Evolutionary conservation across 768 basidiomycete species (phyloP), one percentile per base, ranked within the genome.

Genomic region (Basidioascus undulatus): DNA sequence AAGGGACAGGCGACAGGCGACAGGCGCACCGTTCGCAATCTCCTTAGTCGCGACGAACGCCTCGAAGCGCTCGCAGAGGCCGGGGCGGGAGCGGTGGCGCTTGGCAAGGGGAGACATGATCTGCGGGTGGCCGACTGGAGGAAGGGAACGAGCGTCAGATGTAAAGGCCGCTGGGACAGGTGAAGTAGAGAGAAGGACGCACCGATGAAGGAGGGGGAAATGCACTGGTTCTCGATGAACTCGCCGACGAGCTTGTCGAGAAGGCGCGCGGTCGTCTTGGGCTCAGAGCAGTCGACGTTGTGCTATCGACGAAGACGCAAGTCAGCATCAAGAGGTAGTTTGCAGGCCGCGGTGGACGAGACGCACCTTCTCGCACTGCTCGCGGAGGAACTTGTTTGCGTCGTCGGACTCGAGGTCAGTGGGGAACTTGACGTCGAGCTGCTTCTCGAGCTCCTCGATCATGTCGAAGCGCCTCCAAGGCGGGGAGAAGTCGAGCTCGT

Each of bases 21-120:
- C n/a, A 4, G 13, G 6, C 28, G 11, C n/a, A 30, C 18, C 28
- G 28, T 25, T 15, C 8, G 83, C 87, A 60, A 96, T 74, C 61
- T 94, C 89, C 67, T 92, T 87, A 44, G 83, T 83, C 40, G 84
- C 89, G 69, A 98, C 70, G 70, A 98, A 98, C 8, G 73, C 83
- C 59, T 98, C 92, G 63, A 98, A 98, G 15, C 92, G 84, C 59
- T 98, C 92, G 60, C 92, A 96, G 20, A 98, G 68, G 30, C 92
- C 92, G 0, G 86, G 82, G 32, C 82, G 73, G n/a, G 80, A 81
- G 47, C 92, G 81, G 59, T 96, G 87, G 71, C 79, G 82, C 65
- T 98, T 98, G 59, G 92, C 92, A 27, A 98, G 74, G 3, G 92
- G 92, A 0, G 89, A 94, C 92, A 98, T 98, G 49, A 96, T 83